Evolutionary conservation across 805 yeast species (phyloP), one percentile per base, ranked within the genome.

Genomic region (Candida berthetii): DNA sequence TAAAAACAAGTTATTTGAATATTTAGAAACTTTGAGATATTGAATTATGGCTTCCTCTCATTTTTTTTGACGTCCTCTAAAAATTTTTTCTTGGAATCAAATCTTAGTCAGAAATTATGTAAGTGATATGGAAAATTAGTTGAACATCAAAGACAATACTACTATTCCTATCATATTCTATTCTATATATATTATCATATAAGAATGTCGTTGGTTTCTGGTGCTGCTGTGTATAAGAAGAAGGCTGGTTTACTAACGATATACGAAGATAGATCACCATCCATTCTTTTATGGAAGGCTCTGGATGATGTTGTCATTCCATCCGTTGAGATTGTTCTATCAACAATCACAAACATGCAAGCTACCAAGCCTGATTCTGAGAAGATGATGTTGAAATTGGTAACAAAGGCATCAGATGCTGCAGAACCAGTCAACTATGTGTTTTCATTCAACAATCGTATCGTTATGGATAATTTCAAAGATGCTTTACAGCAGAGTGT

Each of bases 391-490:
- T 60, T 87, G 38, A 76, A 76, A 51, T 63, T 86, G 15, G 61
- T 78, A 8, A 72, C 76, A 7, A 69, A 68, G 32, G 60, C 58
- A 2, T 55, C 59, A 1, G 74, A 55, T 5, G 61, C 57, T 2
- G 61, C 52, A 0, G 67, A 54, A 4, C 46, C 53, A 0, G 48
- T 49, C 3, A 39, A 38, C 19, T 64, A 66, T 20, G 61, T 74
- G 33, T 78, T 89, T 46, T 69, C 83, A 1, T 86, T 88, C 61
- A 79, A 77, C 42, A 82, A 78, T 53, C 66, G 93, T 38, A 76
- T 78, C 16, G 82, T 85, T 7, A 84, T 89, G 87, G 87, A 84
- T 47, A 75, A 72, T 46, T 78, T 82, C 44, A 86, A 83, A 54
- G 76, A 73, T 29, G 69, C 83, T 0, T 61, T 85, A 11, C 88